Percentiles rank a stretch among this genome's conserved stretches.
phyloP scores from a whole-genome alignment of 139 green algal species.

The Mesotaenium endlicherianum region DNA sequence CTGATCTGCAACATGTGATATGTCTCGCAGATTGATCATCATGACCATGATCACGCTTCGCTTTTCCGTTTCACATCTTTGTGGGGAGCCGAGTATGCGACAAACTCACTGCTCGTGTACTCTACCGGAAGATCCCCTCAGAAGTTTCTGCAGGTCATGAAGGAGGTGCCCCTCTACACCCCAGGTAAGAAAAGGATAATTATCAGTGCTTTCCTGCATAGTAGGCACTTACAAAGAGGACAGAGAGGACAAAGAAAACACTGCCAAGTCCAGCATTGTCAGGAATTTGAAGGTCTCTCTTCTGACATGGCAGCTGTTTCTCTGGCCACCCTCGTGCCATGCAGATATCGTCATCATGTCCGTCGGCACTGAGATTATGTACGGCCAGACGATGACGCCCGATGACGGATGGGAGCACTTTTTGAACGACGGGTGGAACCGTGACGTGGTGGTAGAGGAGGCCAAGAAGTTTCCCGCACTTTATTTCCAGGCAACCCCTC shows the following conservation, averaged over 20 bases:
- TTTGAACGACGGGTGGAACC: constrained; percentile 63
- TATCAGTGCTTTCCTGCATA: too few species aligned
- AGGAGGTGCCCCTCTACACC: constrained; percentile 71
- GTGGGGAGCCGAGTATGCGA: constrained; percentile 69
- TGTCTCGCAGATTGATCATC: constrained; percentile 57
- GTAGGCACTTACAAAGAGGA: too few species aligned
- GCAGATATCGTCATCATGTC: constrained; percentile 32
- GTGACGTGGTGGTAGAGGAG: constrained; percentile 38
- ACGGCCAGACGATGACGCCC: constrained; percentile 14
- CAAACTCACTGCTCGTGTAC: constrained; percentile 82
- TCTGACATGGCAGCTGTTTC: too few species aligned
- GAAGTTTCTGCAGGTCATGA: constrained; percentile 73
- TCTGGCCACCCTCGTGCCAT: background rate
- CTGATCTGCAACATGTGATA: too few species aligned
- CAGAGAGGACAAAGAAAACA: too few species aligned
- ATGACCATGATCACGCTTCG: constrained; percentile 22
- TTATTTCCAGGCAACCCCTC: background rate
- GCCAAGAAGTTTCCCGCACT: constrained; percentile 38
- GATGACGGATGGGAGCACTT: constrained; percentile 66
- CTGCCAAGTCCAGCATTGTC: too few species aligned
- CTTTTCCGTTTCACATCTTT: constrained; percentile 68
- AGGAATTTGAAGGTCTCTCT: too few species aligned
- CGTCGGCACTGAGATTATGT: constrained; percentile 81
- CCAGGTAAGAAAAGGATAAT: constrained; percentile 50
- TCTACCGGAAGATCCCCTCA: constrained; percentile 82